Evolutionary conservation across 805 yeast genomes (phyloP), one percentile per base, ranked within the genome.

Genomic region (Yarrowia sp.): DNA sequence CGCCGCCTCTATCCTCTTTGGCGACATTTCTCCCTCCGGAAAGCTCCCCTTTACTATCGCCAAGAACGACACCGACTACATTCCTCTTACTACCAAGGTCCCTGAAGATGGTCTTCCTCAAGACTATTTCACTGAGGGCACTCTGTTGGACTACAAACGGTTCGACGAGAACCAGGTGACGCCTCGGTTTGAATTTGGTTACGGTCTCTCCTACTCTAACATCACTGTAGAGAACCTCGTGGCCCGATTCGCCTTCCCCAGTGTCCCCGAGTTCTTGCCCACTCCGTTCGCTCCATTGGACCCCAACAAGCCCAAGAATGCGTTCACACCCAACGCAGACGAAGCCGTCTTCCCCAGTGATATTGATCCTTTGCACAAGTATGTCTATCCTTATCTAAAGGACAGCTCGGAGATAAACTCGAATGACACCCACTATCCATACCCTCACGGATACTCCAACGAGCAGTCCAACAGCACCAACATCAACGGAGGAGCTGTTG

Each of bases 21-120:
- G 90, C 0, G 85, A 82, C 38, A 78, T 76, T n/a, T 82, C 81
- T 67, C 89, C 89, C 9, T 82, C 87, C 38, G 90, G 89, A 5
- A 79, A 81, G 66, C 76, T 86, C 36, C 88, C 90, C 1, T 85
- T 85, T 70, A 84, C 89, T 4, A 79, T 85, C 67, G 87, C 89
- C 12, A 81, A 79, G 69, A 80, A 82, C 67, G 75, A 74, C 58
- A 73, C 70, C 62, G 86, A 72, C 68, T 80, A 85, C 67, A 82
- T 81, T 26, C 81, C 82, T 22, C 74, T 83, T 11, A 68, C 82
- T 63, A 80, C 78, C 54, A 77, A 73, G 36, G 72, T 76, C 9
- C 73, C 75, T 3, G 68, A 71, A 24, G 70, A 76, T 54, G 80
- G 80, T 1, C 67, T 68, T 33, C 80, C 81, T 12, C 75, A 73